Base-by-base conservation (phyloP, 768 basidiomycete genomes). In the Lyophyllum shimeji region DNA sequence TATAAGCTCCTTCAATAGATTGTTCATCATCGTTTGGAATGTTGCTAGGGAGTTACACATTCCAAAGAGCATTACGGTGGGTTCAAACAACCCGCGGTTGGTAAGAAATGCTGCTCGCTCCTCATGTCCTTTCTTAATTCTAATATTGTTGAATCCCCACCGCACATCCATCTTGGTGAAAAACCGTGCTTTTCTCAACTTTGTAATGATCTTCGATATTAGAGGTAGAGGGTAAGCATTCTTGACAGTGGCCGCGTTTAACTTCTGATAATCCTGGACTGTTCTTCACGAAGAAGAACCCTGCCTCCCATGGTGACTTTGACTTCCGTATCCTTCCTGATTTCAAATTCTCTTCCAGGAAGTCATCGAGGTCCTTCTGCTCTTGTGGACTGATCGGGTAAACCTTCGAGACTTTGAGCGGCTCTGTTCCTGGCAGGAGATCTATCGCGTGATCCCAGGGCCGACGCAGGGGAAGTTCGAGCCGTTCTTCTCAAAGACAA, bases 61-160 rank as follows among this genome's bases (percentile, higher is more conserved):
- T 0, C 74, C 73, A 44, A 66, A 77, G 48, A 68, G 76, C 75
- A 75, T 79, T 27, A 74, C 76, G 20, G 59, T 57, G 34, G 58
- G 74, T 63, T 81, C 69, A 43, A 67, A 78, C 0, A 67, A 48
- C 0, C 76, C 75, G 11, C 60, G 63, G 15, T 68, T 63, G 0
- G 70, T 74, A 0, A 60, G 46, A 58, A 83, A 74, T 15, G 69
- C 73, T 1, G 69, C 76, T 57, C 77, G 81, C 68, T 65, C 71
- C 60, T 78, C 65, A 49, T 79, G 69, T 1, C 75, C 76, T 42
- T 73, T 66, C 24, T 67, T 69, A 21, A 81, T 64, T 3, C 60
- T 27, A 20, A 68, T 46, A 11, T 74, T 71, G 56, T 78, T 70
- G 58, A 71, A 82, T 0, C 71, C 74, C 48, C 67, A 68, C 9